phyloP scores from a whole-genome alignment of 495 filamentous ascomycete genomes.

The Penicilliopsis zonata region DNA sequence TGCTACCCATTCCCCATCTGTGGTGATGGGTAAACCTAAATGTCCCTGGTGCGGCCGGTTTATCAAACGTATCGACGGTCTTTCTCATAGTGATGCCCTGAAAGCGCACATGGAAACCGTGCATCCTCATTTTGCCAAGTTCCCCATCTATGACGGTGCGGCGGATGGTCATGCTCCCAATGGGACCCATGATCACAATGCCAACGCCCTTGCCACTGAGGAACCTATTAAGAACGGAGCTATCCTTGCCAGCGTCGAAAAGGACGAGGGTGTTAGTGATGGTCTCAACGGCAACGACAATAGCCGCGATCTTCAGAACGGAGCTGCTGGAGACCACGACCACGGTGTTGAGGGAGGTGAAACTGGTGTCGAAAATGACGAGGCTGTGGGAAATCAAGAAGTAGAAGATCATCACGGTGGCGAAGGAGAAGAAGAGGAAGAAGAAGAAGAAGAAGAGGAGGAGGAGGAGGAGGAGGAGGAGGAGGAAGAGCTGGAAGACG shows the following conservation, averaged over 20 bases:
- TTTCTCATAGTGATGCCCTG: constrained; percentile 17
- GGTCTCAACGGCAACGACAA: too few species aligned
- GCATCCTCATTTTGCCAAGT: constrained; percentile 21
- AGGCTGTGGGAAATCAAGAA: constrained; percentile 4
- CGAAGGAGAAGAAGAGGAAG: constrained; percentile 12
- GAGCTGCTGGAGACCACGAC: constrained; percentile 5
- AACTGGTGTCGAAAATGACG: constrained; percentile 7
- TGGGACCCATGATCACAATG: constrained; percentile 1
- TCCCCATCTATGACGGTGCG: constrained; percentile 11
- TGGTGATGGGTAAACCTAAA: constrained; percentile 11
- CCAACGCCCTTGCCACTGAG: too few species aligned
- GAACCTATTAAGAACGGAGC: constrained; percentile 1
- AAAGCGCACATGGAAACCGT: constrained; percentile 18
- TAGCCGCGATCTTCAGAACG: too few species aligned
- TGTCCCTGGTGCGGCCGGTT: constrained; percentile 29
- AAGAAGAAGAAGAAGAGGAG: constrained; percentile 8
- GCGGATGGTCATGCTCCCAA: constrained; percentile 8
- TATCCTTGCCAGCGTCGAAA: not conserved
- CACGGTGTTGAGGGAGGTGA: constrained; percentile 6
- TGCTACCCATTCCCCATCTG: constrained; percentile 24
- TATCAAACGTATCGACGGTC: constrained; percentile 13
- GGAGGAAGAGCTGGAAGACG: constrained; percentile 11
- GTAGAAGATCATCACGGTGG: constrained; percentile 7
- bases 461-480: constrained; percentile 13
- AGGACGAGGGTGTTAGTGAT: constrained; percentile 9